These are phyloP conservation scores for Lepidium aucheri DNA, from an alignment of 345 rosid genomes.

Conservation along the genomic window DNA sequence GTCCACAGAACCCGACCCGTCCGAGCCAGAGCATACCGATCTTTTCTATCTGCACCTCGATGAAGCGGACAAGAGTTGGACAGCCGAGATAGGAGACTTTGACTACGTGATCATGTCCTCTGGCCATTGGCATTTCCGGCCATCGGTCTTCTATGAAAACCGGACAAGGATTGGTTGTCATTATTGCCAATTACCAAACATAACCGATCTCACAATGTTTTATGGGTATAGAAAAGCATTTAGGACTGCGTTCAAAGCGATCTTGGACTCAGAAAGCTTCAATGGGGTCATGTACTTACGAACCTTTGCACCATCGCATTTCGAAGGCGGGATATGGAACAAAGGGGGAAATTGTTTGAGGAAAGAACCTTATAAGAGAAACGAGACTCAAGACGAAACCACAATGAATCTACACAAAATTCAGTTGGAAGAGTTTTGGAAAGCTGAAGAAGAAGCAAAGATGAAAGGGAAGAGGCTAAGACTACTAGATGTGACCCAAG, in stretches of 20 bases:
- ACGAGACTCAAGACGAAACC: constrained; percentile 46
- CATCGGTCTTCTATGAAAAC: constrained; percentile 47
- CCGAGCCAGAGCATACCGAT: constrained; percentile 35
- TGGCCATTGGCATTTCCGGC: constrained; percentile 90
- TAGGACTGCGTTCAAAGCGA: constrained; percentile 56
- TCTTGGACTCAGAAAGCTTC: constrained; percentile 41
- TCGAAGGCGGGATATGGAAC: constrained; percentile 76
- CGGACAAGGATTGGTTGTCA: constrained; percentile 45
- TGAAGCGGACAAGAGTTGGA: constrained; percentile 48
- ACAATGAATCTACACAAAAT: constrained; percentile 50
- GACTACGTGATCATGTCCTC: constrained; percentile 55
- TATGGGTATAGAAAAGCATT: constrained; percentile 62
- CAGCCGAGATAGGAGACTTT: constrained; percentile 42
- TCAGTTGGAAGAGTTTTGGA: constrained; percentile 64
- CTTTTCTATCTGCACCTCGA: constrained; percentile 62
- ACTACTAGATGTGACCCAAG: constrained; percentile 54
- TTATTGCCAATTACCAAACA: constrained; percentile 41
- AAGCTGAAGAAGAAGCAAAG: constrained; percentile 47
- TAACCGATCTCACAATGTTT: constrained; percentile 49
- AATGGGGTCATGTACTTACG: constrained; percentile 57
- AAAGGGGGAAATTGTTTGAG: constrained; percentile 72
- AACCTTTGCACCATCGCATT: constrained; percentile 70
- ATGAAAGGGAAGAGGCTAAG: constrained; percentile 46
- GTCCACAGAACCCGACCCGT: constrained; percentile 29
- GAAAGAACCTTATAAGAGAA: constrained; percentile 42